Evolutionary conservation across 2,329 filamentous ascomycete genomes (phyloP), one percentile per base, ranked within the genome.

Genomic region (Stachybotrys chartarum): DNA sequence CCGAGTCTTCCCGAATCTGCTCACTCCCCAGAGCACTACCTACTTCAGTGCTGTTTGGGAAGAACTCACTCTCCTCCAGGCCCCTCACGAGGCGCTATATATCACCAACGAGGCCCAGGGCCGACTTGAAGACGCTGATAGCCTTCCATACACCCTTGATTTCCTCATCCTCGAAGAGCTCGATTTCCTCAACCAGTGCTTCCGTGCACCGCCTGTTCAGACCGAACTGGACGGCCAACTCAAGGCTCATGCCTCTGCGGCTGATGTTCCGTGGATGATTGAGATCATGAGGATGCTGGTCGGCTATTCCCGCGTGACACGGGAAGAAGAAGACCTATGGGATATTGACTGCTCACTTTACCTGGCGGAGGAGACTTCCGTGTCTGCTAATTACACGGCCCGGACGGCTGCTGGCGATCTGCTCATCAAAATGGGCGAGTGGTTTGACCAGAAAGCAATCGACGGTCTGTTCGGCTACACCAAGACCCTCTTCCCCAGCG

Each of bases 311-410:
- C 90, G 93, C 61, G 95, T 99, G 63, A 92, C 89, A 2, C 86
- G 84, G 31, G 94, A 99, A 70, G 94, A 97, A 67, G 91, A 97
- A 72, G 91, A 90, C 7, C 75, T 99, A 10, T 99, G 94, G 94
- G 91, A 97, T 63, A 91, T 97, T 59, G 94, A 99, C 70, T 88
- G 95, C 62, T 97, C 96, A 56, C 82, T 99, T 2, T 99, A 95
- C 72, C 79, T 99, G 50, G 93, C 91, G 1, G 94, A 99, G 71
- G 93, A 97, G 73, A 93, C 91, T 2, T 93, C 91, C 2, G 88
- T 97, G 17, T 96, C 91, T 12, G 90, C 92, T 35, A 97, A 97
- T 70, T 99, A 97, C 73, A 97, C 94, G 0, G 90, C 94, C 14
- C 85, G 94, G 61, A 96, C 91, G 17, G 94, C 93, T 46, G 94